Evolutionary conservation across 306 rosid species (phyloP), one percentile per base, ranked within the genome.

Genomic region (Ochetophila trinervis): DNA sequence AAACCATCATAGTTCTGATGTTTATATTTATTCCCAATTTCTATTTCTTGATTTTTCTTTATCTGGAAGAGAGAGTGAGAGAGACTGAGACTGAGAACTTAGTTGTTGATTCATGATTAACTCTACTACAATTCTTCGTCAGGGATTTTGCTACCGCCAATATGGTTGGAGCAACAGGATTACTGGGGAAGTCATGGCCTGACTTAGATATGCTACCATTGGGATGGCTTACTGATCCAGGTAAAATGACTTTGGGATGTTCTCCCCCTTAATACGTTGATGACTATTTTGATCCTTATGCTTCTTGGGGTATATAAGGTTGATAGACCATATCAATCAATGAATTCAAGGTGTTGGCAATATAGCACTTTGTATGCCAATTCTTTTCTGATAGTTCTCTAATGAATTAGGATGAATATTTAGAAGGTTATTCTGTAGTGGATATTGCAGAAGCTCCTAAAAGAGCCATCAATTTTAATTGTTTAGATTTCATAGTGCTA

Each of bases 181-280:
- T 93, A 75, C 71, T 78, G 54, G 99, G 97, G 68, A 86, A 65
- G 48, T 93, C 99, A n/a, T 93, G 99, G 99, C 99, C 99, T 56
- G 96, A 93, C 82, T 73, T 90, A 85, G 99, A 93, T 77, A 93
- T 90, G 99, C 86, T 93, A 52, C 99, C 99, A n/a, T 68, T 90
- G 37, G 99, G 99, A 72, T 88, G 91, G 96, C 88, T 93, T 65
- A 87, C 91, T 40, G 83, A 83, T 78, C 69, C 83, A 78, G 99
- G 99, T 90, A 36, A 73, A 7, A 57, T 68, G 57, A 62, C 62
- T 53, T n/a, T 30, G 57, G 35, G 50, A 24, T 56, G 30, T 68
- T 27, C n/a, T 61, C 68, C 78, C 21, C 11, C 16, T 36, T 34
- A 35, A 22, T 32, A 18, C 68, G 17, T 52, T 22, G 67, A 36